Base-by-base conservation (phyloP, 2,329 filamentous ascomycete genomes). In the Drechslera avenae region DNA sequence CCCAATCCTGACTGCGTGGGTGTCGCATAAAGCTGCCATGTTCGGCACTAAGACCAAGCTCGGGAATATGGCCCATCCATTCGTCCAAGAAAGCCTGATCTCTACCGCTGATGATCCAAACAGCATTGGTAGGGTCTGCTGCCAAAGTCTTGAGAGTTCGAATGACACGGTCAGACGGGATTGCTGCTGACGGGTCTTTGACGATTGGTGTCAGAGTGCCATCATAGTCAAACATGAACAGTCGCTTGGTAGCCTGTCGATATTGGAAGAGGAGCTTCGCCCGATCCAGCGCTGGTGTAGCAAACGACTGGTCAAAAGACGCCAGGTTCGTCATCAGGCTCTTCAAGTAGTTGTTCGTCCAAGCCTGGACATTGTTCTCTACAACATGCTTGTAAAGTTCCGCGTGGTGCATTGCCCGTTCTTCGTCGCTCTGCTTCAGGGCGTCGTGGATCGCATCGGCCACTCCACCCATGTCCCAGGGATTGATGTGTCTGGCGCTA, bases 221-320 rank as follows among this genome's bases (percentile, higher is more conserved):
- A 71, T 99, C 94, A 67, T 99, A 99, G 76, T 99, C 94, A 70
- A 97, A 97, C 90, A 99, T 93, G 79, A 97, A 96, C 3, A 99
- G 80, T 9, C 94, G 86, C 75, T 89, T 90, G 56, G 83, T 83
- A 3, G 91, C 86, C 32, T 82, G 78, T 53, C 86, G 84, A 74
- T 97, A 97, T 53, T 87, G 86, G 46, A 81, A 78, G 31, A 96
- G 78, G 59, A 97, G 75, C 56, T 85, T 80, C 3, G 85, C 80
- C 30, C 86, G 86, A 69, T 97, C 91, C 16, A 97, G 83, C 1
- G 88, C 81, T 0, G 93, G 93, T 1, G 93, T 97, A 3, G 87
- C 84, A 50, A 88, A 84, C 9, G 86, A 83, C 53, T 88, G 86
- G 59, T 88, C 87, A 64, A 88, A 88, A 13, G 88, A 89, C 17